Evolutionary conservation across 257 asterid genomes (phyloP), one percentile per base, ranked within the genome.

Genomic region (Solanum chiquidenum): DNA sequence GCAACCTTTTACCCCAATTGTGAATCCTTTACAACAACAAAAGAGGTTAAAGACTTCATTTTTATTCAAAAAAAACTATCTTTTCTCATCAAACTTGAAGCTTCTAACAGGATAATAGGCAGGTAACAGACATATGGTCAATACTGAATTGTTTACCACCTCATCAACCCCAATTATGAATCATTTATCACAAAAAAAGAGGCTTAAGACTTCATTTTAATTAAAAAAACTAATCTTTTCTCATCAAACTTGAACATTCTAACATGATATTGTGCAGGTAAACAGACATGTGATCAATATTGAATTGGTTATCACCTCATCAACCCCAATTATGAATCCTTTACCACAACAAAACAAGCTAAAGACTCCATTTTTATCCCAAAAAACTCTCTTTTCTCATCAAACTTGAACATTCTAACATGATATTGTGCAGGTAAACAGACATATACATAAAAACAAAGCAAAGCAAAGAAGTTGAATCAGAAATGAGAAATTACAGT

Each of bases 401-500:
- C 55, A 71, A 62, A 58, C 37, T 84, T 62, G 62, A 64, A 20
- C 75, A 9, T 83, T 64, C 20, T 37, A 37, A 72, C 42, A 16
- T 33, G 23, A 16, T 71, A 71, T 71, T 31, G 9, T 8, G 44
- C 6, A 83, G 62, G 40, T 49, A 85, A 38, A 37, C 87, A 34
- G 0, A n/a, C 87, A 66, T 66, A n/a, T 25, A 25, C 34, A 66
- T 29, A 66, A 29, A 11, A 66, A 66, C 73, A 66, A 9, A 52
- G 60, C 60, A 52, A n/a, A 73, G 46, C 5, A 73, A 73, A 46
- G 49, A 55, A n/a, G 6, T 34, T 64, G 40, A 85, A 86, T 10
- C 66, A n/a, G 84, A 90, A 87, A 88, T 86, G 42, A 18, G 83
- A 7, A 29, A 90, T 71, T 94, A 96, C 99, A 83, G 98, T 96